phyloP scores from a whole-genome alignment of 129 eudicot genomes.

The Artemisia argyi region DNA sequence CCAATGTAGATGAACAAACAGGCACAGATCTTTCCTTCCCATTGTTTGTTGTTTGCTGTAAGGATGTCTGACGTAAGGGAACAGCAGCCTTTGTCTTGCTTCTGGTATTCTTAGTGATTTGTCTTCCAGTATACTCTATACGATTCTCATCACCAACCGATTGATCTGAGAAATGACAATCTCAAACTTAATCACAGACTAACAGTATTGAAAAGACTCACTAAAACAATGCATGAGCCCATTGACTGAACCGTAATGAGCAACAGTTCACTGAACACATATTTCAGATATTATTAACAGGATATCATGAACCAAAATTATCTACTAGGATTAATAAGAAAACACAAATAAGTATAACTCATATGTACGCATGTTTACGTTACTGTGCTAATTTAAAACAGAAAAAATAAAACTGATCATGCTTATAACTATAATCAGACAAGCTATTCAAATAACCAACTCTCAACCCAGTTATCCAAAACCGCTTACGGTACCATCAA shows the following conservation, averaged over 20 bases:
- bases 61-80: constrained; percentile 12
- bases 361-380: no score
- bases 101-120: constrained; percentile 21
- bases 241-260: background rate
- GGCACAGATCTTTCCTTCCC: constrained; percentile 17
- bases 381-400: no score
- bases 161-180: constrained; percentile 18
- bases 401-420: no score
- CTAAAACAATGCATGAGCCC: background rate
- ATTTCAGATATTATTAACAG: background rate
- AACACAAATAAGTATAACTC: no score
- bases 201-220: background rate
- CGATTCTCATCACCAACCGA: constrained; percentile 23
- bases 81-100: constrained; percentile 23
- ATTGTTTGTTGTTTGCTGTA: background rate
- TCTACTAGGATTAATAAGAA: no score
- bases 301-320: no score
- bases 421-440: no score
- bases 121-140: background rate
- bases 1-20: constrained; percentile 18
- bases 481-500: no score
- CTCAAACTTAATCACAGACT: constrained; percentile 4
- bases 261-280: background rate
- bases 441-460: no score
- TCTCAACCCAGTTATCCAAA: no score